A percentile compares a stretch with the other conserved stretches of the same genome.
phyloP scores from a whole-genome alignment of 208 protist genomes.

The Naegleria lovaniensis region DNA sequence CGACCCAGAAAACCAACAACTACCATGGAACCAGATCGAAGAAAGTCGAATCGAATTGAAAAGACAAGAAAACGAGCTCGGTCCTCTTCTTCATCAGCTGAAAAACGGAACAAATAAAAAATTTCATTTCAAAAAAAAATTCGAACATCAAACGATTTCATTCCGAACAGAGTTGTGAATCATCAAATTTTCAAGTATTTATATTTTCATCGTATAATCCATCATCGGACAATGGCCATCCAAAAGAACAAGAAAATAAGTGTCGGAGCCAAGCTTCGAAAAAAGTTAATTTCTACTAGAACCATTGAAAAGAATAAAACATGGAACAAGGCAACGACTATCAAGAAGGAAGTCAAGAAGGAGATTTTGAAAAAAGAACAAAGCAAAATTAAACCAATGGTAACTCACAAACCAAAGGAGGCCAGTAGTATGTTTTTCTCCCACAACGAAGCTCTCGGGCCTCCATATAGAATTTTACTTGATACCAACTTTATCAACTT shows the following conservation, averaged over 20 bases:
- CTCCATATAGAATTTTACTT: conserved; percentile 96
- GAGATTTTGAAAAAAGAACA: neutral
- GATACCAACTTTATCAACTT: conserved; percentile 99
- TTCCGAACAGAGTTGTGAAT: too few relatives aligned
- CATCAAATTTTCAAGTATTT: too few relatives aligned
- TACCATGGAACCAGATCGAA: too few relatives aligned
- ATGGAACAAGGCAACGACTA: neutral
- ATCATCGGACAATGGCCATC: neutral
- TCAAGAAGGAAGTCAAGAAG: neutral
- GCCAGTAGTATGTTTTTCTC: conserved; percentile 86
- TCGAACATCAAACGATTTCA: too few relatives aligned
- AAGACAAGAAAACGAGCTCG: too few relatives aligned
- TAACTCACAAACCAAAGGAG: conserved; percentile 58
- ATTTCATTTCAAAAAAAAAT: too few relatives aligned
- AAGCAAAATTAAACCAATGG: conserved; percentile 12
- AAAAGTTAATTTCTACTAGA: neutral
- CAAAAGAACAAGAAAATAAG: neutral
- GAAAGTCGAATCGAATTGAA: too few relatives aligned
- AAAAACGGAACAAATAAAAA: too few relatives aligned
- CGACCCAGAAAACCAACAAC: too few relatives aligned
- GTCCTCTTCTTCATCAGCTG: too few relatives aligned
- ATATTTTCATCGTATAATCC: too few relatives aligned
- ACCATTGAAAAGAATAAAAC: neutral
- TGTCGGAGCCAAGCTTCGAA: neutral
- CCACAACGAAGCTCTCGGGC: conserved; percentile 92